These are phyloP conservation scores for Chernovozyma aurita DNA, from an alignment of 1,139 yeast species.

Conservation along the genomic window DNA sequence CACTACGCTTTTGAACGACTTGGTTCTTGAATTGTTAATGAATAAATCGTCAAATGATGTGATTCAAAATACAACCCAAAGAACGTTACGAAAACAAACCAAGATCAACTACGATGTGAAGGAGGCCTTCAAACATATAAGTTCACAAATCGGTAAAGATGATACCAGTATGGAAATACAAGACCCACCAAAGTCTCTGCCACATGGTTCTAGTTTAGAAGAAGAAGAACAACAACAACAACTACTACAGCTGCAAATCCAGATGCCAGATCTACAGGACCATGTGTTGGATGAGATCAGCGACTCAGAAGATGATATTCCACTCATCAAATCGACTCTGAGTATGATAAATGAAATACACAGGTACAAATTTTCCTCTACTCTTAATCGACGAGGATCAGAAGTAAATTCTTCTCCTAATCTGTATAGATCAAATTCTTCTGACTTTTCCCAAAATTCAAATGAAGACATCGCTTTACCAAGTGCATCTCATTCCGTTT, in stretches of 20 bases:
- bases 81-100: background rate
- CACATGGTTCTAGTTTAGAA: no score
- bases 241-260: no score
- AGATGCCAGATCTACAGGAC: no score
- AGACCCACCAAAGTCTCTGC: no score
- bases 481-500: background rate
- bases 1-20: background rate
- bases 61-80: background rate
- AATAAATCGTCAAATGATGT: no score
- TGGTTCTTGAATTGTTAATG: background rate
- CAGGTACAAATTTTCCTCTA: background rate
- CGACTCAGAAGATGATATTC: slow-evolving; percentile 24
- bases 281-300: slow-evolving; percentile 21
- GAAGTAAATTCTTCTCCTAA: no score
- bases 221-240: no score
- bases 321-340: slow-evolving; percentile 7
- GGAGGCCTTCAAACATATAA: slow-evolving; percentile 1
- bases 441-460: no score
- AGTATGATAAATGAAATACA: slow-evolving; percentile 2
- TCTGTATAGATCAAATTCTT: no score
- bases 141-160: background rate
- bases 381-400: background rate
- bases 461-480: no score
- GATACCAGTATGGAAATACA: no score
- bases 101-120: slow-evolving; percentile 4